Evolutionary conservation across 768 basidiomycete genomes (phyloP).

Genomic region (Boletus subcaerulescens): DNA sequence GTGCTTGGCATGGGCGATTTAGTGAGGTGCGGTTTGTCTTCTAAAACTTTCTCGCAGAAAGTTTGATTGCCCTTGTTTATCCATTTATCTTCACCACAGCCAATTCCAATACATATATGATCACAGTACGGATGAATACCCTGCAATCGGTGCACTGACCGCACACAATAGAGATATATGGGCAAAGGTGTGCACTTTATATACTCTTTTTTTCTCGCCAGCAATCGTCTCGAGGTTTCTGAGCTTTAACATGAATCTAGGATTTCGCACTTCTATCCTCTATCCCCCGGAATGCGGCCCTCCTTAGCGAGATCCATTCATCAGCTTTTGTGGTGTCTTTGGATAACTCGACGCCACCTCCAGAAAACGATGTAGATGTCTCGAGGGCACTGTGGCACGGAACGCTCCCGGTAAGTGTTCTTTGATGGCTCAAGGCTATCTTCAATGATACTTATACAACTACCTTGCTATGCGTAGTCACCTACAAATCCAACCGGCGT

Average conservation of each 20-base stretch:
- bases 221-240: neutral
- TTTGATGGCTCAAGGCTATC: slow-evolving; percentile 21
- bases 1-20: slow-evolving; percentile 66
- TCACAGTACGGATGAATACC: slow-evolving; percentile 57
- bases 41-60: neutral
- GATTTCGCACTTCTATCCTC: slow-evolving; percentile 62
- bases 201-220: neutral
- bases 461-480: slow-evolving; percentile 2
- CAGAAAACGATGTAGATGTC: slow-evolving; percentile 50
- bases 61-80: neutral
- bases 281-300: slow-evolving; percentile 56
- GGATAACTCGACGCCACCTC: slow-evolving; percentile 52
- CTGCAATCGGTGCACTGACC: slow-evolving; percentile 75
- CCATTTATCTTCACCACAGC: slow-evolving; percentile 34
- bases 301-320: slow-evolving; percentile 75
- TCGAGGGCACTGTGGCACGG: slow-evolving; percentile 85
- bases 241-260: slow-evolving; percentile 31
- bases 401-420: slow-evolving; percentile 44
- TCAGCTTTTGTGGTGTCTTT: slow-evolving; percentile 83
- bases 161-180: slow-evolving; percentile 82
- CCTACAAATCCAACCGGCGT: slow-evolving; percentile 24
- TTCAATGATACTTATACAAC: neutral
- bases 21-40: slow-evolving; percentile 45
- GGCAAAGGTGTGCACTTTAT: slow-evolving; percentile 61
- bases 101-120: slow-evolving; percentile 73